phyloP scores from a whole-genome alignment of 495 filamentous ascomycete genomes.

The Penicillium waksmanii region DNA sequence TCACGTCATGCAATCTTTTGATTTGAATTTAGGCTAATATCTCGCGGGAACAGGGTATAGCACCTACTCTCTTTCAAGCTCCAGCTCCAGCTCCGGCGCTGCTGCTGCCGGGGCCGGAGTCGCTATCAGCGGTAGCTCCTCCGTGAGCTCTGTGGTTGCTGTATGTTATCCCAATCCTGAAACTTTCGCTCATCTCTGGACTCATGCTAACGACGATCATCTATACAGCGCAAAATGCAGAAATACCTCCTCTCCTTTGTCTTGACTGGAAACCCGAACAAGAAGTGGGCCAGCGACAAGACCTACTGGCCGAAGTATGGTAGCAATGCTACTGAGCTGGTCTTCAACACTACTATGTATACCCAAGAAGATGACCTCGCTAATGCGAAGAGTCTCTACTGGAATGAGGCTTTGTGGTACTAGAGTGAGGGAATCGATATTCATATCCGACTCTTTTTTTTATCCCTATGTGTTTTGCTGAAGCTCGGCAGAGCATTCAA shows the following conservation, averaged over 20 bases:
- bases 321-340: constrained; percentile 23
- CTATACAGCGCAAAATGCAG: constrained; percentile 27
- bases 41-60: constrained; percentile 20
- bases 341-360: constrained; percentile 38
- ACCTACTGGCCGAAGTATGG: constrained; percentile 39
- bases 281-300: constrained; percentile 35
- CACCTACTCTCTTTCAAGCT: constrained; percentile 30
- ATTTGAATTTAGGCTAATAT: not conserved
- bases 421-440: constrained; percentile 9
- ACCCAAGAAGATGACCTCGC: constrained; percentile 34
- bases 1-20: not conserved
- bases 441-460: not conserved
- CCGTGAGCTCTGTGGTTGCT: constrained; percentile 18
- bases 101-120: constrained; percentile 14
- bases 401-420: constrained; percentile 42
- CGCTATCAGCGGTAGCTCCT: constrained; percentile 11
- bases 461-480: not conserved
- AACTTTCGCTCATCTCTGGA: not conserved
- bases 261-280: constrained; percentile 40
- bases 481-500: too few species aligned
- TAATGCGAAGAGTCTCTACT: constrained; percentile 30
- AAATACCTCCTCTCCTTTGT: constrained; percentile 40
- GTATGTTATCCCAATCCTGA: not conserved
- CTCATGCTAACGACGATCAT: not conserved
- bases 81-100: constrained; percentile 11